These are phyloP conservation scores for Durio zibethinus DNA, from an alignment of 345 rosid genomes.

Conservation along the genomic window DNA sequence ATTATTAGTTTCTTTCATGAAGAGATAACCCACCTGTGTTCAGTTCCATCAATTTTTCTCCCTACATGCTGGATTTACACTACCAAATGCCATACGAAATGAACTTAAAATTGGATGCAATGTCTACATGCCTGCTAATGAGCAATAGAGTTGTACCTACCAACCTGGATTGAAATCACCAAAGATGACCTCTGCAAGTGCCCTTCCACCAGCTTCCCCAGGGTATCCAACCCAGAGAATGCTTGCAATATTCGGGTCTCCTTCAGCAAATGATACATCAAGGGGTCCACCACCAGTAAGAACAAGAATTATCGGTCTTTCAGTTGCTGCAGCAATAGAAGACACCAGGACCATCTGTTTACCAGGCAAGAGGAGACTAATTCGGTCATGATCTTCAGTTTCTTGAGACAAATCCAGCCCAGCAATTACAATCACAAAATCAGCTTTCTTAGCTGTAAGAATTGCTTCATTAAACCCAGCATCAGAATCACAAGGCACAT, in stretches of 20 bases:
- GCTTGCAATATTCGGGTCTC: constrained; percentile 54
- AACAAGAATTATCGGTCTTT: constrained; percentile 73
- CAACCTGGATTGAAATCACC: constrained; percentile 88
- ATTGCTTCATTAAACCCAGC: constrained; percentile 55
- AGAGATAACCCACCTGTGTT: neutral
- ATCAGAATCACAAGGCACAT: constrained; percentile 56
- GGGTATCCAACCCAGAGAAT: constrained; percentile 93
- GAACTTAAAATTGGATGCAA: constrained; percentile 1
- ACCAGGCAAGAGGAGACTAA: constrained; percentile 87
- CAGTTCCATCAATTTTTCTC: neutral
- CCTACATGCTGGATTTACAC: constrained; percentile 2
- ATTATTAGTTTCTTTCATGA: neutral
- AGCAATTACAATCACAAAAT: constrained; percentile 59
- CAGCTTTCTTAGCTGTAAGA: constrained; percentile 50
- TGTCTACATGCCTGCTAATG: neutral
- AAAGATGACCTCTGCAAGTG: constrained; percentile 75
- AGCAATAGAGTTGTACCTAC: constrained; percentile 17
- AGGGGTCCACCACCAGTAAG: constrained; percentile 95
- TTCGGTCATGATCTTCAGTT: constrained; percentile 79
- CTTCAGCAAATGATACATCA: constrained; percentile 74
- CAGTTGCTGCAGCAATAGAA: constrained; percentile 57
- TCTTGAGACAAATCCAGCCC: constrained; percentile 88
- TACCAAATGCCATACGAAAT: neutral
- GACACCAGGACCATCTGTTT: constrained; percentile 66
- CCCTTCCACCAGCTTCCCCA: constrained; percentile 86